phyloP scores from a whole-genome alignment of 2,329 filamentous ascomycete genomes.

The Ceratocystis cacaofunesta region DNA sequence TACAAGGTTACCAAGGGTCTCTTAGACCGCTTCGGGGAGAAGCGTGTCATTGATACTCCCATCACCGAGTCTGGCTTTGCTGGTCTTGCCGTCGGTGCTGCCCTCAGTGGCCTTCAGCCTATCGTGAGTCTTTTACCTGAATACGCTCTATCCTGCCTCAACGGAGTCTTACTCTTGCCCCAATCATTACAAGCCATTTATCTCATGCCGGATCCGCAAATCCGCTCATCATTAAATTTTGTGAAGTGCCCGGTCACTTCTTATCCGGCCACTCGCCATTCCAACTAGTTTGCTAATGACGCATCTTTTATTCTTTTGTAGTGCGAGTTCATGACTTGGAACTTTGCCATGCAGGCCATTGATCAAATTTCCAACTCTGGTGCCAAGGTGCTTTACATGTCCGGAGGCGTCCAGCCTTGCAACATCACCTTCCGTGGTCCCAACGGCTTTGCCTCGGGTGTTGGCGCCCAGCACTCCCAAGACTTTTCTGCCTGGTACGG shows the following conservation, averaged over 20 bases:
- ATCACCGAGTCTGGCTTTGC: constrained; percentile 96
- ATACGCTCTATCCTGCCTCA: neutral
- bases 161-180: neutral
- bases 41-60: constrained; percentile 93
- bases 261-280: neutral
- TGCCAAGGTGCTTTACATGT: constrained; percentile 99
- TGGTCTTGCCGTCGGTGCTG: constrained; percentile 87
- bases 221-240: too few relatives aligned
- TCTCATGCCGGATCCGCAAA: too few relatives aligned
- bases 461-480: constrained; percentile 95
- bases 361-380: constrained; percentile 99
- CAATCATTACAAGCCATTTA: neutral
- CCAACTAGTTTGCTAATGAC: constrained; percentile 6
- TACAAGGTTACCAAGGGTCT: constrained; percentile 99
- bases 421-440: constrained; percentile 99
- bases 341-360: constrained; percentile 99
- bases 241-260: too few relatives aligned
- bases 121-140: constrained; percentile 48
- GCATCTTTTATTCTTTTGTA: constrained; percentile 25
- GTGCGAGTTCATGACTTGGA: constrained; percentile 99
- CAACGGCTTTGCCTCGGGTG: constrained; percentile 93
- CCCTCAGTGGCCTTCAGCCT: constrained; percentile 84
- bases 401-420: constrained; percentile 96
- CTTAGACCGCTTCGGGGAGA: constrained; percentile 90
- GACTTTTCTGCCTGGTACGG: constrained; percentile 99